A percentile compares a stretch with the other conserved stretches of the same genome.
phyloP scores from a whole-genome alignment of 352 stramenopile genomes.

The Discostella stelligera region DNA sequence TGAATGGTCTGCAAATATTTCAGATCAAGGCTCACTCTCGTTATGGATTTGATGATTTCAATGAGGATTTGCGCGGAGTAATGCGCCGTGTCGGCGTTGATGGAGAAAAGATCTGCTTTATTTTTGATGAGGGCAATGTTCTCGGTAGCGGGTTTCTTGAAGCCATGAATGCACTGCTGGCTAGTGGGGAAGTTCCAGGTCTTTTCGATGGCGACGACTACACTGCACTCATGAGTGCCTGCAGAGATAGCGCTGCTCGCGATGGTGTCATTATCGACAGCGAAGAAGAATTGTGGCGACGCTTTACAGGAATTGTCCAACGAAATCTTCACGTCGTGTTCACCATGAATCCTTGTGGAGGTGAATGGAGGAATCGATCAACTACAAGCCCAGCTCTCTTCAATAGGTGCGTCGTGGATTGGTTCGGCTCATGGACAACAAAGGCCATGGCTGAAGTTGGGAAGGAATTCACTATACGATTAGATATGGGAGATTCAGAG shows the following conservation, averaged over 20 bases:
- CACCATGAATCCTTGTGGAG: constrained; percentile 99
- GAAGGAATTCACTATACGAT: constrained; percentile 93
- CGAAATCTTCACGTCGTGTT: constrained; percentile 99
- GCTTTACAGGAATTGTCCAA: constrained; percentile 98
- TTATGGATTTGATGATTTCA: constrained; percentile 99
- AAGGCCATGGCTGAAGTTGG: constrained; percentile 97
- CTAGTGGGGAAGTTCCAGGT: constrained; percentile 98
- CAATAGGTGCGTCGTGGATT: constrained; percentile 99
- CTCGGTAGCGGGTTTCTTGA: constrained; percentile 98
- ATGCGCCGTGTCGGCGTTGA: constrained; percentile 97
- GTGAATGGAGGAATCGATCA: constrained; percentile 94
- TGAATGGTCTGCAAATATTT: constrained; percentile 99
- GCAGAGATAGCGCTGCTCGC: constrained; percentile 84
- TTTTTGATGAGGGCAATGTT: constrained; percentile 99
- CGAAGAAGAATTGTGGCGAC: constrained; percentile 90
- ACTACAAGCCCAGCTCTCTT: constrained; percentile 99
- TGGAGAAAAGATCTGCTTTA: constrained; percentile 99
- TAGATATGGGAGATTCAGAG: constrained; percentile 91
- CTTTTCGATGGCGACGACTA: constrained; percentile 99
- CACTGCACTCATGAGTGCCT: constrained; percentile 91
- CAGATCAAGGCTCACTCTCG: constrained; percentile 99
- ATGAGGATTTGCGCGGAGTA: constrained; percentile 97
- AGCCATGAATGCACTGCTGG: constrained; percentile 99
- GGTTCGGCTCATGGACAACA: constrained; percentile 99
- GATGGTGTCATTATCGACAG: constrained; percentile 81